A percentile compares a stretch with the other conserved stretches of the same genome.
Conservation (phyloP, 345 rosid genomes). For the Sonneratia caseolaris region DNA sequence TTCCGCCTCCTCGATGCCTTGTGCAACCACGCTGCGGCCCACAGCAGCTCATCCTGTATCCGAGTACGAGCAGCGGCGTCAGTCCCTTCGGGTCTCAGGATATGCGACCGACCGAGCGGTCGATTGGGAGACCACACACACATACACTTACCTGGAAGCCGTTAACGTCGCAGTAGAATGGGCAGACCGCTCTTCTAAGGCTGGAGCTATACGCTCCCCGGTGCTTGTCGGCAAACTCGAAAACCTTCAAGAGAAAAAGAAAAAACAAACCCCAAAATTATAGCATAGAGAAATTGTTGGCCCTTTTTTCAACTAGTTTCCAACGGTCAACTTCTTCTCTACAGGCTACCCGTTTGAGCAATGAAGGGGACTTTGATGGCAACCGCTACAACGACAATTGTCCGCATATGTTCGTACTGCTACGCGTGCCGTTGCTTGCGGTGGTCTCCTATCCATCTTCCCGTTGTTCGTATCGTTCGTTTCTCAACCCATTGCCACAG, state of each 20-base stretch:
- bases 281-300: too few species aligned
- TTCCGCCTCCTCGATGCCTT: conserved; percentile 66
- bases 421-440: background rate
- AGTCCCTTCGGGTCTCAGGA: too few species aligned
- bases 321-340: conserved; percentile 12
- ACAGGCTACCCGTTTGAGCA: background rate
- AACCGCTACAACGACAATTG: background rate
- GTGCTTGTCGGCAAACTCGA: conserved; percentile 75
- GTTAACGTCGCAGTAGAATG: conserved; percentile 90
- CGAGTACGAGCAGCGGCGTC: too few species aligned
- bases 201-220: conserved; percentile 79
- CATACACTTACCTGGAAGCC: conserved; percentile 64
- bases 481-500: too few species aligned
- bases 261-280: too few species aligned
- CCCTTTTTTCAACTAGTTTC: too few species aligned
- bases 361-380: background rate
- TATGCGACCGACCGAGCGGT: too few species aligned
- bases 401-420: background rate
- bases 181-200: conserved; percentile 71
- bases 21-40: conserved; percentile 97
- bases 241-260: conserved; percentile 43
- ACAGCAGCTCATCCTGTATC: conserved; percentile 77
- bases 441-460: too few species aligned
- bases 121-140: too few species aligned
- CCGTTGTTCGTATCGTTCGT: too few species aligned